Base-by-base conservation (phyloP, 768 basidiomycete genomes). In the Pleurotus cornucopiae region DNA sequence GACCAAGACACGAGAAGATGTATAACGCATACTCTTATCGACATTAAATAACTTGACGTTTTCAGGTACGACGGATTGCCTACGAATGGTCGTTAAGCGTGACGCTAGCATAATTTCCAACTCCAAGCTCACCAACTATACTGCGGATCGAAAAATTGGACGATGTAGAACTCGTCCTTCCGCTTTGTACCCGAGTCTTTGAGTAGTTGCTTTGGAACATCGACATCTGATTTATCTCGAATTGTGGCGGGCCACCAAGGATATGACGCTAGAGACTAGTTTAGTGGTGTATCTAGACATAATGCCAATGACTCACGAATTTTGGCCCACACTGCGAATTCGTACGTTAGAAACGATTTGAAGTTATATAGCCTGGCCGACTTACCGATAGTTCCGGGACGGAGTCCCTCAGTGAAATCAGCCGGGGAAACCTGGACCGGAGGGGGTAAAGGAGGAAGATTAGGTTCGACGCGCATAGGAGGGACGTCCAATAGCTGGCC, bases 211-310 rank as follows among this genome's bases (percentile, higher is more conserved):
- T 51, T 43, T 37, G 88, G 88, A n/a, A 93, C 78, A 0, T 66
- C 67, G 1, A 73, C 67, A 46, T 87, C 81, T 40, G 85, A 81
- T 6, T 80, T 77, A 21, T 85, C 83, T 51, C 78, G 86, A 13
- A 94, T 79, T 6, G 89, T 83, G 6, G 86, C 94, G 40, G 94
- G 91, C 86, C 89, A 96, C 85, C 86, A 95, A 1, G 94, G 94
- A 62, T 76, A 94, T 0, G 85, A 80, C 37, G 74, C 91, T 91
- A 57, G 6, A 20, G 49, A 46, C 49, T 47, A 61, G 47, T 48
- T 53, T 46, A 43, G 44, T 48, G 54, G n/a, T 34, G 34, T 34
- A 55, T 16, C 45, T 14, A 41, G 46, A 49, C 49, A 43, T 23
- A 18, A 44, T 25, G 49, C 30, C 7, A 6, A 26, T 39, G 21